Evolutionary conservation across 1,284 basidiomycete genomes (phyloP).

Genomic region (Wolfiporia cocos): DNA sequence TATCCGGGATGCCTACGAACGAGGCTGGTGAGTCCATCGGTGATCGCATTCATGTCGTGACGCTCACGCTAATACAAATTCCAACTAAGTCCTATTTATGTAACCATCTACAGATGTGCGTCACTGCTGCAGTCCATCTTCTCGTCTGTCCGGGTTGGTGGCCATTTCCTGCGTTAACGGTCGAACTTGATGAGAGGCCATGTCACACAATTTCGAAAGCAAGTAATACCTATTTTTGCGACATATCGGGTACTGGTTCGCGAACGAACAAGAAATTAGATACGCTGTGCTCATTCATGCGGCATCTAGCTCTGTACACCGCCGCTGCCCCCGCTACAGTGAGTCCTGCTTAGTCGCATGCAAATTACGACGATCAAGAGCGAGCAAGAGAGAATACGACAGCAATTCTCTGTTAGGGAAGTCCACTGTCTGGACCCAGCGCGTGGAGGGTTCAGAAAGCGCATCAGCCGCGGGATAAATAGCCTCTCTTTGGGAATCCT

Average conservation of each 20-base stretch:
- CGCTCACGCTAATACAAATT: neutral
- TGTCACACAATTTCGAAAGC: conserved; percentile 1
- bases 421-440: too few species aligned
- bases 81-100: conserved; percentile 79
- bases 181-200: conserved; percentile 16
- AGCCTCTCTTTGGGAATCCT: too few species aligned
- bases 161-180: conserved; percentile 27
- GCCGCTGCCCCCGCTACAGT: conserved; percentile 29
- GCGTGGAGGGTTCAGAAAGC: too few species aligned
- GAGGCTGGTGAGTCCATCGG: too few species aligned
- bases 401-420: conserved; percentile 56
- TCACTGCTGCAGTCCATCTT: conserved; percentile 78
- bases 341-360: conserved; percentile 42
- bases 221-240: too few species aligned
- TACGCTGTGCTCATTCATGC: conserved; percentile 23
- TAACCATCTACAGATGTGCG: too few species aligned
- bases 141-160: conserved; percentile 78
- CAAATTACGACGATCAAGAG: conserved; percentile 64
- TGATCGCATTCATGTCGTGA: too few species aligned
- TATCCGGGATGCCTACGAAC: too few species aligned
- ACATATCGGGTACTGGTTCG: conserved; percentile 2
- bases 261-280: conserved; percentile 29
- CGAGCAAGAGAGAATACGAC: conserved; percentile 45
- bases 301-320: conserved; percentile 16
- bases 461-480: too few species aligned